Base-by-base conservation (phyloP, 345 rosid genomes). In the Syzygium grande region DNA sequence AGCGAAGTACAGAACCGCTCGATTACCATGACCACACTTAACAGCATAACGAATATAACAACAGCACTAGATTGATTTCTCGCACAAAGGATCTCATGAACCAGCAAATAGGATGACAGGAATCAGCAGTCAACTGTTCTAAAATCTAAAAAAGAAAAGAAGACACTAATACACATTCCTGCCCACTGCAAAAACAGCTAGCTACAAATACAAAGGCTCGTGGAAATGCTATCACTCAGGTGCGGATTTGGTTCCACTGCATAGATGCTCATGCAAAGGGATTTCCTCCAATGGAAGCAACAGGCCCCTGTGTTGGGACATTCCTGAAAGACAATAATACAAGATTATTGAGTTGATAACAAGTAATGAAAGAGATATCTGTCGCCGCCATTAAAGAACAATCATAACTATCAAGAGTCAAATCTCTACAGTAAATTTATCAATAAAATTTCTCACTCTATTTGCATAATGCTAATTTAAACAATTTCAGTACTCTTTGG, bases 221-320 rank as follows among this genome's bases (percentile, higher is more conserved):
- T 22, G 51, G 19, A 46, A 59, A 55, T 59, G 30, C 51, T 12
- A 51, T 16, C n/a, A 16, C 58, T 38, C 46, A 41, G 53, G 34
- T 51, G 53, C 11, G 1, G 14, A 52, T 84, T 84, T 51, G 56
- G 30, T 30, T 30, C 58, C 56, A n/a, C 13, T 0, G 25, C 53
- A 84, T 4, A 46, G 46, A 65, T 51, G 22, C 29, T 85, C 65
- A 97, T 4, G 98, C 97, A 89, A 98, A 98, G 63, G 99, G 99
- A 90, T 98, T 98, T 87, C 99, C 97, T 87, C 98, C 96, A 1
- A 93, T 52, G 13, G 94, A 94, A 87, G 99, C 95, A 90, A 96
- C 95, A 83, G 93, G 95, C 11, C 93, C 99, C 88, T 95, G 98
- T 51, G 94, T 85, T 43, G 94, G 92, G 52, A 94, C 89, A 84